These are phyloP conservation scores for Solanum habrochaites DNA, from an alignment of 257 asterid genomes.

Conservation along the genomic window DNA sequence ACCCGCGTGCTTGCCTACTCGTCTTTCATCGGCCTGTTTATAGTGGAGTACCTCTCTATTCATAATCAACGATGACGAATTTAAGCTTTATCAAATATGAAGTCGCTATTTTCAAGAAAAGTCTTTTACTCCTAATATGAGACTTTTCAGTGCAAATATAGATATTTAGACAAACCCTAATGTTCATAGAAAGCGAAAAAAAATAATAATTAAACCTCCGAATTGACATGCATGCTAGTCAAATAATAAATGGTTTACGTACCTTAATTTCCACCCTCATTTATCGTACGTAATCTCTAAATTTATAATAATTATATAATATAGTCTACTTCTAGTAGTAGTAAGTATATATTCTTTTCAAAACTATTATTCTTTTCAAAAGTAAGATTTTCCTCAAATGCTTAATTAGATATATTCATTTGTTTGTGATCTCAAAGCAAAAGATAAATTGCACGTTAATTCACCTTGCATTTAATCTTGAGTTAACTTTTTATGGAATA, in stretches of 20 bases:
- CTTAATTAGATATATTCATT: not conserved
- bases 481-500: not conserved
- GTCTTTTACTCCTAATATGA: accelerated
- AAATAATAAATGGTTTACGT: not conserved
- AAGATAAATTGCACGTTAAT: not conserved
- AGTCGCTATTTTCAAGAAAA: not conserved
- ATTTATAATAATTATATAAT: not conserved
- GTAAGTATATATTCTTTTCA: not conserved
- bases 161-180: not conserved
- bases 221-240: not conserved
- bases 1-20: too few species aligned
- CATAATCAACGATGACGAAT: accelerated
- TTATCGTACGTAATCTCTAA: not conserved
- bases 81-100: not conserved
- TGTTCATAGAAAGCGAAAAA: not conserved
- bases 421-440: not conserved
- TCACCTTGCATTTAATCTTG: not conserved
- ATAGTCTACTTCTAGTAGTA: not conserved
- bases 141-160: accelerated
- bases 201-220: not conserved
- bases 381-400: not conserved
- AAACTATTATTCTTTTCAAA: not conserved
- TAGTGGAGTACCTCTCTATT: too few species aligned
- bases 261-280: not conserved
- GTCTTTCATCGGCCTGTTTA: too few species aligned